Evolutionary conservation across 2,329 filamentous ascomycete species (phyloP), one percentile per base, ranked within the genome.

Genomic region (Ophiostoma montium): DNA sequence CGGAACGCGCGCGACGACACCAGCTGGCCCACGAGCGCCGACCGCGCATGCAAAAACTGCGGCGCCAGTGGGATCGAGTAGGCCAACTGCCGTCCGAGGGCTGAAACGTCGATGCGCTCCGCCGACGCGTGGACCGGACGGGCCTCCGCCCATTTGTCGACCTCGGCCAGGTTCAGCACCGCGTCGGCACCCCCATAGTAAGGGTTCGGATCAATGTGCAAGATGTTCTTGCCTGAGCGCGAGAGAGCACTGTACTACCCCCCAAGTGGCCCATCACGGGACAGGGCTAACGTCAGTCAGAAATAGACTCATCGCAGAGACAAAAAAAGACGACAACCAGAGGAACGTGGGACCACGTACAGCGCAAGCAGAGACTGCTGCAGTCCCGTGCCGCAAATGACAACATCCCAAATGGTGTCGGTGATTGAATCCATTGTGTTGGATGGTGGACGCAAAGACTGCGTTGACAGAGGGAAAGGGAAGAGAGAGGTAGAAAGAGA

Each of bases 161-260:
- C 81, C 62, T 95, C 90, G 53, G 86, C 76, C 33, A 95, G 70
- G 64, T 81, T 92, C 56, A 96, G 76, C 2, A 87, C 86, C 54
- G 90, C 88, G 62, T 95, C 87, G 35, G 81, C 64, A 48, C 84
- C 85, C 59, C 90, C 90, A 67, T 96, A 96, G 65, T 86, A 94
- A 54, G 80, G 74, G 67, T 94, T 89, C 55, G 77, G 75, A 62
- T 96, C 90, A 62, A 95, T 70, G 63, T 96, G 90, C 52, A 96
- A 76, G 56, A 95, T 78, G 59, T 86, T 92, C 72, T 94, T 94
- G 62, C 81, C 82, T 54, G 88, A 94, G 61, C 89, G 83, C 57
- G 90, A 96, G 59, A 96, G 75, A 60, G 90, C 84, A 75, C 90
- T 96, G 74, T 21, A 23, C n/a, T n/a, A n/a, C n/a, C n/a, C n/a